Evolutionary conservation across 306 rosid genomes (phyloP), one percentile per base, ranked within the genome.

Genomic region (Dalbergia oliveri): DNA sequence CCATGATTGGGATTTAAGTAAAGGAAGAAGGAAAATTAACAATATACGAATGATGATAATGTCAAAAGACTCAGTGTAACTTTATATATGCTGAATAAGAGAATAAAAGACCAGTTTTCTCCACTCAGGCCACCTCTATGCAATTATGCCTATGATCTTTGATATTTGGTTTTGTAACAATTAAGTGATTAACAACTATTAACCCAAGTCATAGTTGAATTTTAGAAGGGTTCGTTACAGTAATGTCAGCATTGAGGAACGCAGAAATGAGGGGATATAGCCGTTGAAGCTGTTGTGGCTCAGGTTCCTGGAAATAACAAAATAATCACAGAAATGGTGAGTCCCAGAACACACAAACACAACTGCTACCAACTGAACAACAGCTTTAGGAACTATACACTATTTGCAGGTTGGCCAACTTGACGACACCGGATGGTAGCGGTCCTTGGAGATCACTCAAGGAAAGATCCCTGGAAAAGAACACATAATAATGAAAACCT

Each of bases 381-480:
- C 19, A 33, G 76, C 5, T 63, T 69, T 69, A 26, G 72, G 79
- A 79, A 82, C 72, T 85, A 66, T 94, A 92, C 97, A 94, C 73
- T 84, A 69, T 79, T 59, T 66, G 50, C 64, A 94, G 85, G 84
- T 91, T 81, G 68, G 84, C 21, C 87, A 92, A 86, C 60, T 79
- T 68, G 21, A 97, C 73, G 60, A 91, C 68, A 75, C 85, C 84
- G 73, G 81, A 58, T 75, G 97, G 95, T 80, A 94, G 58, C 59
- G 79, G 73, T 76, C 97, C 98, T 62, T 61, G 50, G 83, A 94
- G 88, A 66, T 86, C 73, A 58, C 66, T 79, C 9, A 83, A 88
- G 43, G 95, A 90, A 81, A 94, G 92, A 81, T 89, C 89, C 93
- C 98, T 92, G 91, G 61, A 83, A 85, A 80, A 43, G 23, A 54